phyloP scores from a whole-genome alignment of 306 rosid genomes.

The barrel medic (Medicago truncatula) region MtrunA17r5.0-ANR NC_053046.1:109001-109500 shows the following conservation, averaged over 20 bases:
- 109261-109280: conserved; percentile 21
- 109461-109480: conserved; percentile 6
- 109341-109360: conserved; percentile 99
- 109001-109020: conserved; percentile 23
- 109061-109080: conserved; percentile 38
- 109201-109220: conserved; percentile 8
- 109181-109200: conserved; percentile 42
- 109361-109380: conserved; percentile 92
- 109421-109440: conserved; percentile 93
- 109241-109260: conserved; percentile 22
- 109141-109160: conserved; percentile 99
- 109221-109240: conserved; percentile 19
- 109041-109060: conserved; percentile 27
- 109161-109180: conserved; percentile 97
- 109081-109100: conserved; percentile 83
- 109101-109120: conserved; percentile 94
- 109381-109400: conserved; percentile 99
- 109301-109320: conserved; percentile 26
- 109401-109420: conserved; percentile 99
- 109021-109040: conserved; percentile 33
- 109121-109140: conserved; percentile 90
- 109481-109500: conserved; percentile 22
- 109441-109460: conserved; percentile 49
- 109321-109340: conserved; percentile 97
- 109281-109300: conserved; percentile 19